These are phyloP conservation scores for Metschnikowia amazonensis DNA, from an alignment of 805 yeast genomes.

Conservation along the genomic window DNA sequence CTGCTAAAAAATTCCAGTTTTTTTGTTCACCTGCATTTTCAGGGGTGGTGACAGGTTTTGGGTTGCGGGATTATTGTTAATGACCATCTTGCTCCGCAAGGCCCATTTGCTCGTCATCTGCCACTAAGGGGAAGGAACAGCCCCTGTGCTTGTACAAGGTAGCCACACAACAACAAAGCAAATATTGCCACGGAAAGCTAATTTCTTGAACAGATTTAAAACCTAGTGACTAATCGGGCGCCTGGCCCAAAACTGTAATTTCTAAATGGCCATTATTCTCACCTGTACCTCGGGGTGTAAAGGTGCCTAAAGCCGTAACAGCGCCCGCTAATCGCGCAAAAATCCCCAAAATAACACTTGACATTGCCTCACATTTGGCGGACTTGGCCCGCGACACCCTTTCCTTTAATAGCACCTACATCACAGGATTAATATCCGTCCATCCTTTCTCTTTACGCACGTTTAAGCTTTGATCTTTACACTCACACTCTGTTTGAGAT, in stretches of 20 bases:
- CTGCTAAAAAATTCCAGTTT: no score
- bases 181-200: no score
- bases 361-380: slow-evolving; percentile 2
- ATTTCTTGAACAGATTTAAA: no score
- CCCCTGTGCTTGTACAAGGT: background rate
- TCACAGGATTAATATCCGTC: background rate
- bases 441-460: background rate
- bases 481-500: background rate
- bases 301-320: slow-evolving; percentile 3
- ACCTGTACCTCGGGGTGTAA: background rate
- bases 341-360: background rate
- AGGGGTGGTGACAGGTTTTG: no score
- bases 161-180: background rate
- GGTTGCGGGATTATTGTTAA: background rate
- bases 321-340: slow-evolving; percentile 2
- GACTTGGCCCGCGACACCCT: slow-evolving; percentile 3
- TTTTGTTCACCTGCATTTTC: no score
- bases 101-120: background rate
- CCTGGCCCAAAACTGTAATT: background rate
- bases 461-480: background rate
- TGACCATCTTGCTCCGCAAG: background rate
- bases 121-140: background rate
- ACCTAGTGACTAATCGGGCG: no score
- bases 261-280: background rate
- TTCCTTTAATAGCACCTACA: background rate